phyloP scores from a whole-genome alignment of 306 rosid species.

The Cercis canadensis region DNA sequence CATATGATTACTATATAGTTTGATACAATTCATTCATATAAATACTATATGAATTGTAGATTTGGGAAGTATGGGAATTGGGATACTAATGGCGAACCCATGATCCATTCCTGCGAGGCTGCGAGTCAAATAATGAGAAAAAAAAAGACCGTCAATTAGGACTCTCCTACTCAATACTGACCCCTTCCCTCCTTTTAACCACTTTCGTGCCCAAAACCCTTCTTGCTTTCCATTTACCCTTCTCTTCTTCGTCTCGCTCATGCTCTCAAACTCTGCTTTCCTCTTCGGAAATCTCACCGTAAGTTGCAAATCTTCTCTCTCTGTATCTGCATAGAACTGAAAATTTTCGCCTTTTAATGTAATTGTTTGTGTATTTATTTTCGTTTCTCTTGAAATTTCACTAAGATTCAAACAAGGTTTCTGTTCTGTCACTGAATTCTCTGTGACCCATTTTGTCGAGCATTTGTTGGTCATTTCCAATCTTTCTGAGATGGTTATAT shows the following conservation, averaged over 20 bases:
- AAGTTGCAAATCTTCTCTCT: conserved; percentile 35
- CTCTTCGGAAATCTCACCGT: conserved; percentile 23
- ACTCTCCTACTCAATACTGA: conserved; percentile 24
- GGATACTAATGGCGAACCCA: too few relatives aligned
- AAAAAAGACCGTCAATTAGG: background rate
- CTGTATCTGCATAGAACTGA: background rate
- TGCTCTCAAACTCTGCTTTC: background rate
- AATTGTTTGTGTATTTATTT: background rate
- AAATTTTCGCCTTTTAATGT: conserved; percentile 35
- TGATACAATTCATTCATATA: too few relatives aligned
- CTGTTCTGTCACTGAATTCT: background rate
- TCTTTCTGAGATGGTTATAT: background rate
- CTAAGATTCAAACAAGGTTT: conserved; percentile 37
- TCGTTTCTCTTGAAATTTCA: conserved; percentile 1
- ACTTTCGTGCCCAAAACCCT: background rate
- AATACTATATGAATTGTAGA: too few relatives aligned
- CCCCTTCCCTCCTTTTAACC: conserved; percentile 21
- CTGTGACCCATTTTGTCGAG: conserved; percentile 1
- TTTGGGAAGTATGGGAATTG: too few relatives aligned
- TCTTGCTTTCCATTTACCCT: background rate
- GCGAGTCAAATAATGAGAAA: too few relatives aligned
- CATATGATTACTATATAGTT: too few relatives aligned
- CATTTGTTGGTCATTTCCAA: background rate
- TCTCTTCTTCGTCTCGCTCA: background rate
- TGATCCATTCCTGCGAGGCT: too few relatives aligned